These are phyloP conservation scores for Lagenidium giganteum DNA, from an alignment of 352 stramenopile genomes.

Conservation along the genomic window DNA sequence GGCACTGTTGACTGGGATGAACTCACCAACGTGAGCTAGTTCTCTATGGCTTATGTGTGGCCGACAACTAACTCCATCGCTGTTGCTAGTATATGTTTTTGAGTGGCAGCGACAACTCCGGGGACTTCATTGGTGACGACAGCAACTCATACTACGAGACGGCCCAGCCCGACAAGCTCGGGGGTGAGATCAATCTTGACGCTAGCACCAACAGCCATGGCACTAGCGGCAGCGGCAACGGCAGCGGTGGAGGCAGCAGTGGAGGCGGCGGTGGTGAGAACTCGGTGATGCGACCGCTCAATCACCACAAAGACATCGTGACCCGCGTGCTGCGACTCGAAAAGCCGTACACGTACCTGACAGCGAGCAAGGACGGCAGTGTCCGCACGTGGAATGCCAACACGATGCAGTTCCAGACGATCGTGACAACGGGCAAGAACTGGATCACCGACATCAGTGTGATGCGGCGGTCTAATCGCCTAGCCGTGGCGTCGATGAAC, in stretches of 20 bases:
- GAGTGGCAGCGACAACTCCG: slow-evolving; percentile 55
- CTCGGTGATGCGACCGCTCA: slow-evolving; percentile 16
- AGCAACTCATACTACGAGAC: slow-evolving; percentile 61
- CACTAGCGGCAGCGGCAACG: background rate
- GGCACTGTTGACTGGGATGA: slow-evolving; percentile 88
- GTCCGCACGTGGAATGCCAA: slow-evolving; percentile 71
- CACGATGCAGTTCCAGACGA: slow-evolving; percentile 55
- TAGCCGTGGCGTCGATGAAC: slow-evolving; percentile 80
- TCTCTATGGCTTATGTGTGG: no score
- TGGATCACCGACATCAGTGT: slow-evolving; percentile 77
- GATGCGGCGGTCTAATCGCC: slow-evolving; percentile 76
- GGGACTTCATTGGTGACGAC: slow-evolving; percentile 62
- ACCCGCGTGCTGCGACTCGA: slow-evolving; percentile 63
- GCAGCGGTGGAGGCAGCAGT: slow-evolving; percentile 1
- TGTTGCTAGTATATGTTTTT: slow-evolving; percentile 74
- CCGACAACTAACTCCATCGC: slow-evolving; percentile 2
- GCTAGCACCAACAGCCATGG: background rate
- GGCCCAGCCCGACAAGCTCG: slow-evolving; percentile 47
- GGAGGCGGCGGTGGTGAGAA: slow-evolving; percentile 4
- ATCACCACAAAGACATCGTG: slow-evolving; percentile 72
- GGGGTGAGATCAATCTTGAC: slow-evolving; percentile 16
- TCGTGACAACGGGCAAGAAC: slow-evolving; percentile 60
- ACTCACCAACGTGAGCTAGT: slow-evolving; percentile 85
- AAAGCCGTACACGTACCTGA: slow-evolving; percentile 66
- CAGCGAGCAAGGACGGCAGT: slow-evolving; percentile 68